phyloP scores from a whole-genome alignment of 495 filamentous ascomycete species.

The Neurospora sp. region DNA sequence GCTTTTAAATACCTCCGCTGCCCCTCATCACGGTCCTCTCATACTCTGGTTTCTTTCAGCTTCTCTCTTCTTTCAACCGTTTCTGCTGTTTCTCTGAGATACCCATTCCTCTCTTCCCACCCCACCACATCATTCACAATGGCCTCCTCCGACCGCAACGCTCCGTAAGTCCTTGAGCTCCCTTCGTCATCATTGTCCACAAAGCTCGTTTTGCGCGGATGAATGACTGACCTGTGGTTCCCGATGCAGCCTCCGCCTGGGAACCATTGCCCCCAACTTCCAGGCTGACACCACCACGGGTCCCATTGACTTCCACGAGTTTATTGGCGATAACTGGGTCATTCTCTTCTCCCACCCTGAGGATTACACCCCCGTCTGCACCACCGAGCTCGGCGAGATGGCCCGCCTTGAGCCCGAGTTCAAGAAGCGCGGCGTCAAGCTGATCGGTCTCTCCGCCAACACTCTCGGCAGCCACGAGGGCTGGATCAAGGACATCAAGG shows the following conservation, averaged over 20 bases:
- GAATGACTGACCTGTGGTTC: constrained; percentile 1
- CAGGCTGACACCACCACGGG: constrained; percentile 84
- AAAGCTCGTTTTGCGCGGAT: not conserved
- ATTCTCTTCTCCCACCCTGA: constrained; percentile 97
- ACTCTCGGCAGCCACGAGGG: constrained; percentile 52
- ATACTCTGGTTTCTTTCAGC: not conserved
- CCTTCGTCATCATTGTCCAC: not conserved
- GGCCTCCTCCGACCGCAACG: constrained; percentile 34
- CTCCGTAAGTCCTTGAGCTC: constrained; percentile 35
- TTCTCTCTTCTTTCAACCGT: constrained; percentile 1
- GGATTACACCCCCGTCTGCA: constrained; percentile 92
- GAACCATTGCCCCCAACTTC: constrained; percentile 87
- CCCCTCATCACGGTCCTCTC: constrained; percentile 4
- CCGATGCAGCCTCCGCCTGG: constrained; percentile 64
- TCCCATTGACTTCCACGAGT: constrained; percentile 94
- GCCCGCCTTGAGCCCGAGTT: constrained; percentile 98
- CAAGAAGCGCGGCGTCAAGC: constrained; percentile 82
- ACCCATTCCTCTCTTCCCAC: constrained; percentile 1
- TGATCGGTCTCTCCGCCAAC: constrained; percentile 90
- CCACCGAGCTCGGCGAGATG: constrained; percentile 94
- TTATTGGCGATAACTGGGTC: constrained; percentile 88
- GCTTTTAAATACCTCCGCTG: constrained; percentile 9
- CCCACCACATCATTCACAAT: constrained; percentile 30
- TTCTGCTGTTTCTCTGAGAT: not conserved
- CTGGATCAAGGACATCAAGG: constrained; percentile 96